phyloP scores from a whole-genome alignment of 2,329 filamentous ascomycete genomes.

The Ophiostoma populinum region DNA sequence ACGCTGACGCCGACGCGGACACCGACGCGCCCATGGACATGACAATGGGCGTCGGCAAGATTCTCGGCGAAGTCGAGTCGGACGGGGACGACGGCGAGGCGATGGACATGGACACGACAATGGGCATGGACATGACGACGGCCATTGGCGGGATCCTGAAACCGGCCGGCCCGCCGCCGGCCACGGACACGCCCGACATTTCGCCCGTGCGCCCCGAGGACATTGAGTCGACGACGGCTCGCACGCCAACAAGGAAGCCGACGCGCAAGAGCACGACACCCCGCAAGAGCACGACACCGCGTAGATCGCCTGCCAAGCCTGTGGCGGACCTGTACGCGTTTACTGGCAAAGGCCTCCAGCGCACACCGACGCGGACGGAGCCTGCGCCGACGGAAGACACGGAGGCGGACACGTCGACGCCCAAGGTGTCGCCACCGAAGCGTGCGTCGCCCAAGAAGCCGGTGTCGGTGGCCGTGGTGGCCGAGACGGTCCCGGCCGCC shows the following conservation, averaged over 20 bases:
- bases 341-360: constrained; percentile 29
- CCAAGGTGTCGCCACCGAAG: neutral
- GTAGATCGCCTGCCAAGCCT: constrained; percentile 3
- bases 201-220: constrained; percentile 19
- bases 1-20: constrained; percentile 11
- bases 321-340: constrained; percentile 31
- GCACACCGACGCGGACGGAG: constrained; percentile 27
- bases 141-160: constrained; percentile 45
- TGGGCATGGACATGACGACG: constrained; percentile 52
- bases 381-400: no score
- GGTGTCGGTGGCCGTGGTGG: no score
- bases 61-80: no score
- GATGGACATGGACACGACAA: constrained; percentile 25
- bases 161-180: constrained; percentile 35
- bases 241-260: neutral
- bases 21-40: constrained; percentile 34
- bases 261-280: no score
- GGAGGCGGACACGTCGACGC: no score
- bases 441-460: neutral
- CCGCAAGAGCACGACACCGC: no score
- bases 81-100: constrained; percentile 16
- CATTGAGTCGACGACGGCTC: neutral
- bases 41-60: constrained; percentile 40
- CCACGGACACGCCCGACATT: constrained; percentile 32
- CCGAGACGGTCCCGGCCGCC: no score